phyloP scores from a whole-genome alignment of 805 yeast species.

The Candida boleticola region DNA sequence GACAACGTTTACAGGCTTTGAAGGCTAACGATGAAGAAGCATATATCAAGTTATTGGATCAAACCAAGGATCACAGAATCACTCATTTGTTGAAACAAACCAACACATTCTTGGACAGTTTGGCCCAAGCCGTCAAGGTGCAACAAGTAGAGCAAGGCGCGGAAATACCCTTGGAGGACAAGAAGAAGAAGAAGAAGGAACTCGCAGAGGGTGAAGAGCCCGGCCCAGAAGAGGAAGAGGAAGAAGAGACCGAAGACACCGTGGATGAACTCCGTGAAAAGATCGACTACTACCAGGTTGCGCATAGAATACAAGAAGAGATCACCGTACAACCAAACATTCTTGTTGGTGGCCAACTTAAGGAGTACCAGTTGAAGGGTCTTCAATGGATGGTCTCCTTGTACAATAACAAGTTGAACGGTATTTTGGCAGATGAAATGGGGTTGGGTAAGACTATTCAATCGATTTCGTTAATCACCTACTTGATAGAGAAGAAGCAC shows the following conservation, averaged over 20 bases:
- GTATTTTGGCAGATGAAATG: conserved; percentile 68
- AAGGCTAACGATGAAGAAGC: conserved; percentile 89
- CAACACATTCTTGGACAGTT: conserved; percentile 69
- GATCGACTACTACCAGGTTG: conserved; percentile 78
- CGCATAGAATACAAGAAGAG: conserved; percentile 70
- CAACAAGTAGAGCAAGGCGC: conserved; percentile 58
- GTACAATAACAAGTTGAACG: conserved; percentile 59
- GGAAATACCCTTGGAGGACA: conserved; percentile 21
- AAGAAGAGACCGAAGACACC: conserved; percentile 35
- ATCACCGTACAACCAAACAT: conserved; percentile 65
- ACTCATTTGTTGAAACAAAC: conserved; percentile 82
- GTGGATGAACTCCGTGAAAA: conserved; percentile 60
- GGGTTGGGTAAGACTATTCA: conserved; percentile 71
- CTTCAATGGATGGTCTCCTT: conserved; percentile 67
- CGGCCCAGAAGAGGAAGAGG: conserved; percentile 29
- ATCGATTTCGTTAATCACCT: conserved; percentile 72
- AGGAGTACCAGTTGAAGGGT: conserved; percentile 72
- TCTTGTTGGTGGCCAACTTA: conserved; percentile 73
- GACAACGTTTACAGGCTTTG: conserved; percentile 82
- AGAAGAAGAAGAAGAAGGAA: conserved; percentile 19
- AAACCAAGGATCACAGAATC: conserved; percentile 84
- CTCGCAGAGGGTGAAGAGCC: conserved; percentile 29
- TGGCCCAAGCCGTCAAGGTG: conserved; percentile 74
- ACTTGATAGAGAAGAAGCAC: conserved; percentile 65
- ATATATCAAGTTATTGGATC: conserved; percentile 76